These are phyloP conservation scores for Globisporangium heterothallicum DNA, from an alignment of 352 stramenopile species.

Conservation along the genomic window DNA sequence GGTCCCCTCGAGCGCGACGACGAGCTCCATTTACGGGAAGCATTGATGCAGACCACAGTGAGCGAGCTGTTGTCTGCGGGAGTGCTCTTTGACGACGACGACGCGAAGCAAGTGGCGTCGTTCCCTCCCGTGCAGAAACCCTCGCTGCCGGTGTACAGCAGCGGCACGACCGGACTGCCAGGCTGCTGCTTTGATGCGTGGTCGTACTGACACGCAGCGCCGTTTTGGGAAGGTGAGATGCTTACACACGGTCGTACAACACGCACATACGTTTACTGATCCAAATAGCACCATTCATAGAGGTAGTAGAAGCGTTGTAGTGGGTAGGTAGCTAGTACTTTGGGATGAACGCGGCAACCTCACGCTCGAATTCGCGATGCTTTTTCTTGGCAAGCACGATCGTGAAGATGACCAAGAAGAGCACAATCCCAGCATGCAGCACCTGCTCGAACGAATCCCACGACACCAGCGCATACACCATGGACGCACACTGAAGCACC, in stretches of 20 bases:
- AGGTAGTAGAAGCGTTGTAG: too few species aligned
- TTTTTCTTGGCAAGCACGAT: conserved; percentile 18
- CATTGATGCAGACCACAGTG: conserved; percentile 24
- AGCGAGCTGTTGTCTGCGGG: conserved; percentile 30
- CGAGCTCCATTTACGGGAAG: conserved; percentile 46
- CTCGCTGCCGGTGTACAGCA: conserved; percentile 23
- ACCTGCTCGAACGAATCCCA: conserved; percentile 31
- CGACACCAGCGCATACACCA: conserved; percentile 29
- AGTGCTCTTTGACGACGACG: conserved; percentile 39
- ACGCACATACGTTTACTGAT: not conserved
- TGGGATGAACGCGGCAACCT: conserved; percentile 26
- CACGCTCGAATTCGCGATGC: conserved; percentile 20
- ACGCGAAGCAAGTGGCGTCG: conserved; percentile 16
- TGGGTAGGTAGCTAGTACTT: conserved; percentile 13
- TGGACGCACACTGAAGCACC: conserved; percentile 31
- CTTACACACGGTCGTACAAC: too few species aligned
- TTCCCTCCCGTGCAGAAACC: conserved; percentile 17
- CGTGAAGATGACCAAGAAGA: conserved; percentile 25
- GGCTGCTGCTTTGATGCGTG: conserved; percentile 55
- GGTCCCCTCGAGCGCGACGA: conserved; percentile 39
- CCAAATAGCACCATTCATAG: not conserved
- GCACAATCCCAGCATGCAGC: conserved; percentile 28
- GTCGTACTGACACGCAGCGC: conserved; percentile 5
- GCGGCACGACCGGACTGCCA: conserved; percentile 36
- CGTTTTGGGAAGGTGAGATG: not conserved